These are phyloP conservation scores for Glaciozyma antarctica DNA, from an alignment of 768 basidiomycete species.

Conservation along the genomic window DNA sequence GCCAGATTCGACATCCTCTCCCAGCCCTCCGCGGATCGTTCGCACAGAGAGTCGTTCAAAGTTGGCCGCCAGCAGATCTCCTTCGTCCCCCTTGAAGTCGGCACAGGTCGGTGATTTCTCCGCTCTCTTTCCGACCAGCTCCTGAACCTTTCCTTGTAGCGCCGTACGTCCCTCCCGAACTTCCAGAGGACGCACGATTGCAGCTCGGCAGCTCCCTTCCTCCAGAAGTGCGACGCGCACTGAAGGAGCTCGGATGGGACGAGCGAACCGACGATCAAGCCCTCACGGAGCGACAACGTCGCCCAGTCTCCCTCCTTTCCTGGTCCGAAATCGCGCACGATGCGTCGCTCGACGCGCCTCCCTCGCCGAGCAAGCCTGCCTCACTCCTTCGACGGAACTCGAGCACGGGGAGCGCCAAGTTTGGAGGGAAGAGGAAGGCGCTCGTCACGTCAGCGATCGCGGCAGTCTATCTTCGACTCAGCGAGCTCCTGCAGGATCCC, in stretches of 20 bases:
- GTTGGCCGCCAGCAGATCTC: constrained; percentile 59
- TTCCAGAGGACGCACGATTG: constrained; percentile 37
- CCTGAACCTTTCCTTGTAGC: constrained; percentile 35
- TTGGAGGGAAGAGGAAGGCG: constrained; percentile 50
- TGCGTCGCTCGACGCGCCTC: constrained; percentile 35
- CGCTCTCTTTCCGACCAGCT: too few relatives aligned
- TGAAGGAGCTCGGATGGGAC: constrained; percentile 67
- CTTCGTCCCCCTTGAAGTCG: constrained; percentile 67
- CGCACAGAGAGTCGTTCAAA: constrained; percentile 58
- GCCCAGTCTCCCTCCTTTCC: constrained; percentile 59
- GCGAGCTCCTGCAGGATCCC: constrained; percentile 48
- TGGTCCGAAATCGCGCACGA: constrained; percentile 45
- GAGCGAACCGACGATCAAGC: constrained; percentile 45
- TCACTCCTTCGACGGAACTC: constrained; percentile 33
- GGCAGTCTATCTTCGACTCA: constrained; percentile 50
- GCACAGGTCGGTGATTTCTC: constrained; percentile 31
- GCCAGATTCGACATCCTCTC: constrained; percentile 63
- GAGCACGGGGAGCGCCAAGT: background rate
- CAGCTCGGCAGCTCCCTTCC: constrained; percentile 48
- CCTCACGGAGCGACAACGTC: constrained; percentile 50
- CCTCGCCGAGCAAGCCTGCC: constrained; percentile 19
- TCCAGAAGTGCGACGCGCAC: constrained; percentile 53
- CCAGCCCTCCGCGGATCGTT: constrained; percentile 54
- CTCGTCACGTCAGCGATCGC: constrained; percentile 59
- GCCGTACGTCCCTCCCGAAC: constrained; percentile 21